Evolutionary conservation across 148 eudicot species (phyloP), one percentile per base, ranked within the genome.

Genomic region (Chenopodium formosanum): DNA sequence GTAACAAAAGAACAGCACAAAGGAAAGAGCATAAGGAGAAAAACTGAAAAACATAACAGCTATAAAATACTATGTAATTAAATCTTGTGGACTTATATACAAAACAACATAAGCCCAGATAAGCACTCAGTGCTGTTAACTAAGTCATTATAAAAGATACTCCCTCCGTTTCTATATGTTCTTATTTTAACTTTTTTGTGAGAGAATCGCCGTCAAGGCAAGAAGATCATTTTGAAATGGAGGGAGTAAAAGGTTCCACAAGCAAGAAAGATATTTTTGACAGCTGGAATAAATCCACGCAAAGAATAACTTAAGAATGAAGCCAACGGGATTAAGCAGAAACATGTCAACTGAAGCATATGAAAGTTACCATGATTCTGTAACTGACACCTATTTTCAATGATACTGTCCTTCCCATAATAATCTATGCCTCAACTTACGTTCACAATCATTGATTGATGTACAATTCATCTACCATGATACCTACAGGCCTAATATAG

Each of bases 361-460:
- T 66, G 31, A 66, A 66, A 66, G 46, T 4, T 31, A 1, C n/a
- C 73, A 32, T 32, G 4, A 56, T 56, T 17, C 62, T 56, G 62
- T 31, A 32, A 70, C 5, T 32, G 47, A 4, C 73, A 34, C 22
- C 22, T 13, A 14, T 32, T 16, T 27, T 70, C 47, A 70, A 70
- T 16, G 1, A 31, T 34, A 32, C 23, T 70, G 47, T 70, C 46
- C 44, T 56, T 12, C 62, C 62, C 62, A 13, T 12, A 53, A 53
- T 12, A 16, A 13, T 53, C 16, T 12, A 53, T 53, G 4, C 4
- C 69, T 6, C 3, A 23, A 14, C 47, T 46, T 40, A 72, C 46
- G 75, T 72, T 72, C 53, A 52, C 9, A 72, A 19, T 70, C 46
- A 69, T 34, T 69, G 53, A 69, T 9, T 29, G 31, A 70, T 70